These are phyloP conservation scores for Monotropa hypopitys DNA, from an alignment of 179 eudicot genomes.

Conservation along the genomic window DNA sequence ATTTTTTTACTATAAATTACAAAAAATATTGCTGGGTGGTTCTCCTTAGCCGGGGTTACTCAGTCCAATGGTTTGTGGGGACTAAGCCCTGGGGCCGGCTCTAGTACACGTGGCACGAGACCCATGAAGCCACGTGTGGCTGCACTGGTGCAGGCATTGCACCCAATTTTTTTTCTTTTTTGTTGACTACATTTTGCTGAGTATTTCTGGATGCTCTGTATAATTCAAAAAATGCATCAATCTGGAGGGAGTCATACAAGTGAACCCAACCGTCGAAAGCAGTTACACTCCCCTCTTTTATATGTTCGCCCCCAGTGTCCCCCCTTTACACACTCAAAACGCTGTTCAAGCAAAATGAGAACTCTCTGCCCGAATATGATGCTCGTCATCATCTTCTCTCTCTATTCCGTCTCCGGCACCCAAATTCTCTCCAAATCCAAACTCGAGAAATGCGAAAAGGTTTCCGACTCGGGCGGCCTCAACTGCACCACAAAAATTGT, in stretches of 20 bases:
- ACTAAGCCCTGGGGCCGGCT: no score
- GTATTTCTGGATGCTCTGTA: no score
- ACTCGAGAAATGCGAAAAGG: constrained; percentile 70
- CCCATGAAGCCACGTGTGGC: no score
- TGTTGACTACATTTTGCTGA: no score
- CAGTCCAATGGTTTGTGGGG: no score
- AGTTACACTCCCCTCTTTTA: constrained; percentile 5
- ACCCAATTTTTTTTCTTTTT: no score
- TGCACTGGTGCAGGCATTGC: no score
- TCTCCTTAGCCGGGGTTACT: no score
- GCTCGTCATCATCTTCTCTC: neutral
- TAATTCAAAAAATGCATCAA: neutral
- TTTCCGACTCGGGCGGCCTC: constrained; percentile 28
- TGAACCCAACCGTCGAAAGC: neutral
- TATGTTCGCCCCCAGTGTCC: no score
- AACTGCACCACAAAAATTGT: constrained; percentile 78
- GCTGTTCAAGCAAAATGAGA: constrained; percentile 1
- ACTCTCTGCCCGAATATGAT: neutral
- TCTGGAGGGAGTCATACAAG: neutral
- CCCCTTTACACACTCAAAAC: neutral
- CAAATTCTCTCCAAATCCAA: constrained; percentile 85
- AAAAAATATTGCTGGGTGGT: no score
- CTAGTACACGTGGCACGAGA: no score
- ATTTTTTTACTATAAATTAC: no score
- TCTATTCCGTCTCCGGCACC: neutral